phyloP scores from a whole-genome alignment of 2,329 filamentous ascomycete species.

The Gremmenia infestans region DNA sequence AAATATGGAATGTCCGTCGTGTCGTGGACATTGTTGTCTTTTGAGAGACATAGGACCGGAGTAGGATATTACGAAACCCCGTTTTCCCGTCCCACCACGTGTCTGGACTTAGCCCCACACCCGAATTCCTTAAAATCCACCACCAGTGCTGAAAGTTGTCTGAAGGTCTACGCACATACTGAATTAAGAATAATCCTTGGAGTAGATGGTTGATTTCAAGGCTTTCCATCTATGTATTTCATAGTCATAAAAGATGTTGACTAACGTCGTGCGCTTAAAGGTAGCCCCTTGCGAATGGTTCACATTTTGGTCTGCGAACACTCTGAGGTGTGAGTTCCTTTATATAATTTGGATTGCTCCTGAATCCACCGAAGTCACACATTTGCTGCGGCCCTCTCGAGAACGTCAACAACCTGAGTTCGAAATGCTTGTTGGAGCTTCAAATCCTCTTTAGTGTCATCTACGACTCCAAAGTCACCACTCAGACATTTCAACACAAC shows the following conservation, averaged over 20 bases:
- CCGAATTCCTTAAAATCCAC: not conserved
- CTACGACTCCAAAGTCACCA: constrained; percentile 1
- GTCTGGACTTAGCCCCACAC: not conserved
- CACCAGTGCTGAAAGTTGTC: too few relatives aligned
- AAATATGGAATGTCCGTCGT: not conserved
- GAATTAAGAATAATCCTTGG: too few relatives aligned
- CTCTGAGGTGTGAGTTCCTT: too few relatives aligned
- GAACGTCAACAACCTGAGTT: constrained; percentile 4
- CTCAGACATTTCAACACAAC: constrained; percentile 33
- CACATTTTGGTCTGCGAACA: too few relatives aligned
- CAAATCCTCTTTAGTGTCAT: constrained; percentile 5
- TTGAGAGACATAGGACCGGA: not conserved
- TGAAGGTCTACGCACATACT: too few relatives aligned
- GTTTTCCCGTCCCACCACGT: not conserved
- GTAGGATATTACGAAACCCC: not conserved
- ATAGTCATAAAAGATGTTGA: too few relatives aligned
- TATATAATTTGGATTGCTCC: too few relatives aligned
- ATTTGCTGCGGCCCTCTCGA: constrained; percentile 1
- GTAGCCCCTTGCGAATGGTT: too few relatives aligned
- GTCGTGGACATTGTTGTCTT: not conserved
- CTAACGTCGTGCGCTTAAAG: too few relatives aligned
- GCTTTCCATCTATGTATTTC: too few relatives aligned
- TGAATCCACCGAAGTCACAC: not conserved
- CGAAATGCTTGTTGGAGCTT: constrained; percentile 5
- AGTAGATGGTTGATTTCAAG: too few relatives aligned